Percentiles rank a stretch among this genome's conserved stretches.
Evolutionary conservation across 1,139 yeast genomes (phyloP).

Genomic region (Geotrichum fermentans): DNA sequence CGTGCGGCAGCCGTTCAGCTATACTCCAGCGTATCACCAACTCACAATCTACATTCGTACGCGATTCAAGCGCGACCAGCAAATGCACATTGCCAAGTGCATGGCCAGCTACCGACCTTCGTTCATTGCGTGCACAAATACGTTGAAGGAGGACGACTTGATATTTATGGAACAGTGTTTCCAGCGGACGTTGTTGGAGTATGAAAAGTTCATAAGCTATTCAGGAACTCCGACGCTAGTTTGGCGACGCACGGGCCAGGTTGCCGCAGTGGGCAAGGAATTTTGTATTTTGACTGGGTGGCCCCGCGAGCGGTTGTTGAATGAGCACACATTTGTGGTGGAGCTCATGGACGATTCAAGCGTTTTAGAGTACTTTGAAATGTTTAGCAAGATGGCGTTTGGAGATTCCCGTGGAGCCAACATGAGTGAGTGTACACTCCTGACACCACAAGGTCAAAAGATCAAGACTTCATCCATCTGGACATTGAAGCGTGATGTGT

Average conservation of each 20-base stretch:
- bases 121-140: constrained; percentile 86
- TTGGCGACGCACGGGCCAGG: constrained; percentile 92
- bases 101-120: constrained; percentile 89
- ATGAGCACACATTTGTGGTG: constrained; percentile 61
- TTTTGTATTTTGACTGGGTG: constrained; percentile 86
- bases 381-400: constrained; percentile 80
- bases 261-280: constrained; percentile 88
- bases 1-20: constrained; percentile 60
- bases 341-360: constrained; percentile 84
- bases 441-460: constrained; percentile 49
- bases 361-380: constrained; percentile 80
- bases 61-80: constrained; percentile 64
- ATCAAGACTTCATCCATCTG: constrained; percentile 78
- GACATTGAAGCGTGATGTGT: constrained; percentile 84
- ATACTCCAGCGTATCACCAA: constrained; percentile 85
- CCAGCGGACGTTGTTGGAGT: constrained; percentile 81
- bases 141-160: constrained; percentile 81
- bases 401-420: constrained; percentile 85
- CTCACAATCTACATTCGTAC: constrained; percentile 67
- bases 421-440: constrained; percentile 76
- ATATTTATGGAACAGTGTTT: constrained; percentile 94
- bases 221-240: constrained; percentile 93
- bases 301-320: constrained; percentile 62
- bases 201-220: constrained; percentile 72
- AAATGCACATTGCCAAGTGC: constrained; percentile 79